phyloP scores from a whole-genome alignment of 768 basidiomycete genomes.

The Lactifluus echinatus region DNA sequence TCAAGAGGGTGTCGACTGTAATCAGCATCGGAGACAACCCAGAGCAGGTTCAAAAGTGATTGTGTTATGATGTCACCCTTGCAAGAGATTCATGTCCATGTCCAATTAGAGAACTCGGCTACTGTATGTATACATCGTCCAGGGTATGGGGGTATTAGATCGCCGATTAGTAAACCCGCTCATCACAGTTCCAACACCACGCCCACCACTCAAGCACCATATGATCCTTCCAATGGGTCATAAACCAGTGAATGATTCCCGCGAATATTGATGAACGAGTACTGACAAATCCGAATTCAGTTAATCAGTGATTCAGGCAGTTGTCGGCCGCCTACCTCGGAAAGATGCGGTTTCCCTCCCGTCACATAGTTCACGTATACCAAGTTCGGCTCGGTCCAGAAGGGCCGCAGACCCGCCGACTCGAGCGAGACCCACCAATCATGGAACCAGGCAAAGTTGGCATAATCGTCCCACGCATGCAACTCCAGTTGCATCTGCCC shows the following conservation, averaged over 20 bases:
- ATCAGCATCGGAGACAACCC: no score
- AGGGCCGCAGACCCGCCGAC: constrained; percentile 57
- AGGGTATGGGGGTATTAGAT: constrained; percentile 7
- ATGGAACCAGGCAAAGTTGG: constrained; percentile 45
- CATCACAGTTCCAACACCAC: not conserved
- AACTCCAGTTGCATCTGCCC: constrained; percentile 67
- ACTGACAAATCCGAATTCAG: constrained; percentile 26
- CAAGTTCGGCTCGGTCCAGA: constrained; percentile 55
- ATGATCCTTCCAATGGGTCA: not conserved
- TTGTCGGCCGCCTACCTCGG: constrained; percentile 30
- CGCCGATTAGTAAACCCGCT: not conserved
- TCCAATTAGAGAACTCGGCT: not conserved
- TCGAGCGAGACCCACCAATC: constrained; percentile 69
- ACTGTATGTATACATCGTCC: not conserved
- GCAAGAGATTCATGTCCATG: no score
- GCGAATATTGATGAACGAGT: constrained; percentile 43
- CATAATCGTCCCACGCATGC: constrained; percentile 34
- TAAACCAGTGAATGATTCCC: constrained; percentile 24
- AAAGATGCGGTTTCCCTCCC: constrained; percentile 31
- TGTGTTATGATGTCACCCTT: not conserved
- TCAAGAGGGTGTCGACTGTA: no score
- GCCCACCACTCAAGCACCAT: not conserved
- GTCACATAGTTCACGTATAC: constrained; percentile 37
- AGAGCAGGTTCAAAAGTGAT: not conserved
- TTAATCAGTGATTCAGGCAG: not conserved